Conservation (phyloP, 208 protist species). For the Endotrypanum monterogeii region DNA sequence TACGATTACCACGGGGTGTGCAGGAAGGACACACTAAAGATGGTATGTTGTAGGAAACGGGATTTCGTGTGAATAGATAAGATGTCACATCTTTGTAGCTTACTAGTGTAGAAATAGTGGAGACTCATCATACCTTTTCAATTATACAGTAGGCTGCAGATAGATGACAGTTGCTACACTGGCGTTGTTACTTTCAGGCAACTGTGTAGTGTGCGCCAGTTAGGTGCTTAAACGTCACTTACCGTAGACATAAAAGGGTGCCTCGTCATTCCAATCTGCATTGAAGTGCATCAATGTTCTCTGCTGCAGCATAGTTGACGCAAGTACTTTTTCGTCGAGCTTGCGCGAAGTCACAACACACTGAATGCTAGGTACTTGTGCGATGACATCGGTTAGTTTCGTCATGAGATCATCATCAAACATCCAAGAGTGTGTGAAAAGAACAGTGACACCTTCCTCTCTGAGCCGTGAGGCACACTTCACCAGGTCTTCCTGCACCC, state of each 20-base stretch:
- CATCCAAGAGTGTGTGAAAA: constrained; percentile 87
- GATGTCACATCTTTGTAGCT: too few relatives aligned
- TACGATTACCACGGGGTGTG: not conserved
- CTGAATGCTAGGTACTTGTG: constrained; percentile 53
- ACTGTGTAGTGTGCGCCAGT: not conserved
- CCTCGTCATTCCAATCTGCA: constrained; percentile 79
- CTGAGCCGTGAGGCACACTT: constrained; percentile 45
- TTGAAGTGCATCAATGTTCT: constrained; percentile 53
- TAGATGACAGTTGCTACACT: not conserved
- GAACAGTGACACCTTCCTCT: constrained; percentile 65
- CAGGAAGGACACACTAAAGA: not conserved
- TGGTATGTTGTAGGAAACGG: too few relatives aligned
- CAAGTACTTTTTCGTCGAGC: constrained; percentile 51
- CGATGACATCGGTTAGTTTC: constrained; percentile 54
- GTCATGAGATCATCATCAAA: constrained; percentile 84
- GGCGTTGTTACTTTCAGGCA: not conserved
- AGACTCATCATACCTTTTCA: not conserved
- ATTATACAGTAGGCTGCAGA: not conserved
- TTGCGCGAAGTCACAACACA: constrained; percentile 83
- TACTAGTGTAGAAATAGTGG: not conserved
- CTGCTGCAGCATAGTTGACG: constrained; percentile 33
- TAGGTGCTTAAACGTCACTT: not conserved
- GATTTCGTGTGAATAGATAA: too few relatives aligned
- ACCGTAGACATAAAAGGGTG: constrained; percentile 80
- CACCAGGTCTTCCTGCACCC: constrained; percentile 69